These are phyloP conservation scores for Agaricus bisporus DNA, from an alignment of 768 basidiomycete genomes.

Conservation along the genomic window DNA sequence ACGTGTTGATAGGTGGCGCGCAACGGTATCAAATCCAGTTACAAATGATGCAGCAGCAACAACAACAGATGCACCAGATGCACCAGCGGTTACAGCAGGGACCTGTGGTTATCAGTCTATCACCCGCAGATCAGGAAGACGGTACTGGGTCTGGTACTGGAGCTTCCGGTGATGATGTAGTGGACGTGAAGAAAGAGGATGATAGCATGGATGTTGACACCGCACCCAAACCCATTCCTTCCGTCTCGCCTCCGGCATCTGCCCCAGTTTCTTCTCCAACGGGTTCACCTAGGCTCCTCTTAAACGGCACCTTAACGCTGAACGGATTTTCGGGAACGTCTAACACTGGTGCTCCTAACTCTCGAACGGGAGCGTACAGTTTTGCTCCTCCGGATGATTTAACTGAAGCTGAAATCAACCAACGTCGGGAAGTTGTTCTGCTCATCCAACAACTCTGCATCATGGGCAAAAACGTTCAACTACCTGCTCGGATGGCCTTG, in stretches of 20 bases:
- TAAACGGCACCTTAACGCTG: conserved; percentile 22
- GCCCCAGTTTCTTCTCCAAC: not conserved
- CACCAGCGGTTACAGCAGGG: conserved; percentile 16
- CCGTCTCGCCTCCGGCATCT: conserved; percentile 9
- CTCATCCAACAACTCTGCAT: conserved; percentile 89
- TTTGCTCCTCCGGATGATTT: conserved; percentile 52
- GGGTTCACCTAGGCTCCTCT: conserved; percentile 13
- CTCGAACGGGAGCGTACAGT: conserved; percentile 33
- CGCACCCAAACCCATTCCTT: conserved; percentile 14
- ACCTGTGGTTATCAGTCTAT: conserved; percentile 8
- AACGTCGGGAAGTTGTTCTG: conserved; percentile 72
- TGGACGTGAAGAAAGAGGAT: conserved; percentile 25
- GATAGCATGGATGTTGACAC: conserved; percentile 35
- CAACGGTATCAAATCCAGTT: conserved; percentile 14
- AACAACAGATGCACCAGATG: conserved; percentile 13
- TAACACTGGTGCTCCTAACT: conserved; percentile 9
- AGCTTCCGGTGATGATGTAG: conserved; percentile 34
- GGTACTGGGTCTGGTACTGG: not conserved
- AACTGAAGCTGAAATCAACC: conserved; percentile 45
- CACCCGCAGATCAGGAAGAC: conserved; percentile 6
- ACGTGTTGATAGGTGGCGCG: conserved; percentile 40
- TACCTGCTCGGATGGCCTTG: conserved; percentile 76
- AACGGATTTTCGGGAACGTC: conserved; percentile 18
- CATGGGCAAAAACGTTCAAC: conserved; percentile 96
- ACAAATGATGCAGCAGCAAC: conserved; percentile 20